phyloP scores from a whole-genome alignment of 2,329 filamentous ascomycete genomes.

The Aureobasidium sp. region DNA sequence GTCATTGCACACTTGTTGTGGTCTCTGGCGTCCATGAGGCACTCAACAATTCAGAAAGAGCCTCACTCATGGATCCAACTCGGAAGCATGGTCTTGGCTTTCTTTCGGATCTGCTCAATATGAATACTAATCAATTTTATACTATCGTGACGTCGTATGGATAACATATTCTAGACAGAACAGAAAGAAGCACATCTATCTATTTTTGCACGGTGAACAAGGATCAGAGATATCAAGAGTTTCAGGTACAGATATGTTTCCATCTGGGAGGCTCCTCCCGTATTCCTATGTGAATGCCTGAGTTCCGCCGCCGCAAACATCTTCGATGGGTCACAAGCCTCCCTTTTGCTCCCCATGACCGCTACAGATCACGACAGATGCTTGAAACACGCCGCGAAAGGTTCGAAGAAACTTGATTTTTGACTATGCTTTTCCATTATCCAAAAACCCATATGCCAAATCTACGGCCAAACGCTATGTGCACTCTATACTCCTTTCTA shows the following conservation, averaged over 20 bases:
- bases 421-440: not conserved
- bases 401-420: not conserved
- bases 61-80: not conserved
- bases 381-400: not conserved
- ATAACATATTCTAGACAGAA: not conserved
- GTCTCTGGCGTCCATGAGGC: no score
- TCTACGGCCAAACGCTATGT: not conserved
- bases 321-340: not conserved
- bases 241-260: no score
- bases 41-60: not conserved
- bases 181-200: not conserved
- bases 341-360: not conserved
- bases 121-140: not conserved
- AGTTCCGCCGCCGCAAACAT: no score
- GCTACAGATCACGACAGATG: not conserved
- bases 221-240: not conserved
- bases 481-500: not conserved
- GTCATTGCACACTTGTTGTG: not conserved
- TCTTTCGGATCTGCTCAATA: not conserved
- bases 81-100: not conserved
- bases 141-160: not conserved
- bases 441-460: not conserved
- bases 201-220: not conserved
- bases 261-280: no score
- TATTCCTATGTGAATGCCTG: no score